These are phyloP conservation scores for Kondoa malvinella DNA, from an alignment of 768 basidiomycete genomes.

Conservation along the genomic window DNA sequence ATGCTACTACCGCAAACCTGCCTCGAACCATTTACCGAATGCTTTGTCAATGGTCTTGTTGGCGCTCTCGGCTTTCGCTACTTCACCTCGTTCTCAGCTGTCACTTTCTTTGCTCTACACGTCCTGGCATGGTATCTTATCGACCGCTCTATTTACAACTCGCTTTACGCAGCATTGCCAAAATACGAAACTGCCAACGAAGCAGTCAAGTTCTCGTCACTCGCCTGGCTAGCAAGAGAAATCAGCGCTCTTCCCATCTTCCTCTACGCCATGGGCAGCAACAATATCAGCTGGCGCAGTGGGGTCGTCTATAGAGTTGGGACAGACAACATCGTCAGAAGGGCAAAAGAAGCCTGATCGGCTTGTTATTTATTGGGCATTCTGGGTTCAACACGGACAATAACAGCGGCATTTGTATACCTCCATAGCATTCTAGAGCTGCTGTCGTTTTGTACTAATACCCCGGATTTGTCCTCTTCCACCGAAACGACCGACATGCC, in stretches of 20 bases:
- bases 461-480: not conserved
- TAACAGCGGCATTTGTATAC: not conserved
- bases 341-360: too few species aligned
- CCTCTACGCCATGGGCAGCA: conserved; percentile 60
- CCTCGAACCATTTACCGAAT: conserved; percentile 84
- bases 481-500: not conserved
- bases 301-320: conserved; percentile 53
- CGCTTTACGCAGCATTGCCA: conserved; percentile 39
- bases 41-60: conserved; percentile 51
- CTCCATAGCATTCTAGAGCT: not conserved
- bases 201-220: conserved; percentile 39
- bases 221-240: conserved; percentile 74
- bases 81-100: conserved; percentile 38
- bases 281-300: conserved; percentile 64
- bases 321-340: conserved; percentile 51
- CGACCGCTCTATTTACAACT: conserved; percentile 65
- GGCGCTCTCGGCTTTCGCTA: conserved; percentile 42
- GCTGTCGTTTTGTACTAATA: not conserved
- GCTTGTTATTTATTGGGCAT: not conserved
- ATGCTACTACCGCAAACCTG: conserved; percentile 47
- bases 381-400: not conserved
- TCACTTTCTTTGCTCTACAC: conserved; percentile 40
- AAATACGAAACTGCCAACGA: conserved; percentile 24
- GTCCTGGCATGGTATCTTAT: conserved; percentile 48
- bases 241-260: conserved; percentile 74